A percentile compares a stretch with the other conserved stretches of the same genome.
Conservation (phyloP, 352 stramenopile genomes). For the Thraustotheca clavata region DNA sequence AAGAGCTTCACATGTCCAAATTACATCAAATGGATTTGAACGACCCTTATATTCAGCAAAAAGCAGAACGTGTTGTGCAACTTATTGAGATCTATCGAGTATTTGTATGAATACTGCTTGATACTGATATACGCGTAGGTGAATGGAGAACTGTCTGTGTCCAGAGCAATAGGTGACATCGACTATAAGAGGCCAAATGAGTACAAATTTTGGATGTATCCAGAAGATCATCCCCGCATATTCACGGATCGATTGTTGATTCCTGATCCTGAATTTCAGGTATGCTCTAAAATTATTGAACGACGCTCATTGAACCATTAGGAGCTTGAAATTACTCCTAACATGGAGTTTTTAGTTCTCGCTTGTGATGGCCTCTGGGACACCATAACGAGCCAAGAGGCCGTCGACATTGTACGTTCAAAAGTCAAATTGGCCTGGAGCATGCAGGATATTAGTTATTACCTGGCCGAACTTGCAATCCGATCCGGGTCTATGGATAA, state of each 20-base stretch:
- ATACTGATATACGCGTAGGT: conserved; percentile 34
- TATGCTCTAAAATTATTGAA: conserved; percentile 15
- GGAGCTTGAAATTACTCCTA: conserved; percentile 82
- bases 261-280: conserved; percentile 73
- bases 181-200: conserved; percentile 84
- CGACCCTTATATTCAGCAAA: conserved; percentile 76
- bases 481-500: conserved; percentile 82
- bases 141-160: conserved; percentile 90
- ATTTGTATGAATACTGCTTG: conserved; percentile 3
- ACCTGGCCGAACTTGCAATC: conserved; percentile 76
- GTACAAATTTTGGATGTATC: conserved; percentile 79
- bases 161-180: conserved; percentile 86
- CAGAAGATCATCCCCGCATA: conserved; percentile 63
- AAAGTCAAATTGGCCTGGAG: conserved; percentile 60
- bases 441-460: conserved; percentile 70
- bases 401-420: conserved; percentile 72
- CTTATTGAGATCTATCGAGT: conserved; percentile 78
- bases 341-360: conserved; percentile 88
- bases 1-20: conserved; percentile 81
- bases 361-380: conserved; percentile 91
- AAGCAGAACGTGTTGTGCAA: conserved; percentile 67
- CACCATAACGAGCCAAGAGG: conserved; percentile 89
- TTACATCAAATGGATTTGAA: conserved; percentile 84
- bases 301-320: conserved; percentile 19
- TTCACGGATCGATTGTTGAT: conserved; percentile 85